Conservation (phyloP, 768 basidiomycete species). For the Agrocybe pediades region DNA sequence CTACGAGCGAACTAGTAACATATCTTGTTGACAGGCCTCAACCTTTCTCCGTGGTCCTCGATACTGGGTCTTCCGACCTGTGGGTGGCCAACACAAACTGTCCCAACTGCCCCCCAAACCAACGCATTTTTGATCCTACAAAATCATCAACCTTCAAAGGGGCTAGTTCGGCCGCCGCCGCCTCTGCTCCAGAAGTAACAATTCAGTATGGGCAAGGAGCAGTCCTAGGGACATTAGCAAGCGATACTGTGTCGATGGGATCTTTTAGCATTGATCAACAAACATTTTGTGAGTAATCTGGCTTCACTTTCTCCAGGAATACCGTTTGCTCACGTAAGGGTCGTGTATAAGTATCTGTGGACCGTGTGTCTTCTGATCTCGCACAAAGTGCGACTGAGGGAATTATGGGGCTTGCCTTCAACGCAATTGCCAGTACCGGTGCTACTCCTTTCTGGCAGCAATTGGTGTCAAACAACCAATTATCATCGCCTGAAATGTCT, state of each 20-base stretch:
- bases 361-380: background rate
- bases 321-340: background rate
- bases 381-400: constrained; percentile 46
- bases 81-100: constrained; percentile 75
- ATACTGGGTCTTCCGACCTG: constrained; percentile 90
- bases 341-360: background rate
- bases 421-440: constrained; percentile 55
- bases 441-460: constrained; percentile 68
- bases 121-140: constrained; percentile 45
- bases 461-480: constrained; percentile 27
- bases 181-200: constrained; percentile 17
- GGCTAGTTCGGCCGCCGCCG: background rate
- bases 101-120: constrained; percentile 32
- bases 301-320: background rate
- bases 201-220: constrained; percentile 74
- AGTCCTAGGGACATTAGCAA: constrained; percentile 54
- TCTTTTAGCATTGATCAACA: constrained; percentile 61
- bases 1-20: no score
- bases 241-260: constrained; percentile 68
- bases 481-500: constrained; percentile 55
- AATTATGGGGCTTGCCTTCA: constrained; percentile 77
- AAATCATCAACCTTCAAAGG: constrained; percentile 25
- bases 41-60: constrained; percentile 77
- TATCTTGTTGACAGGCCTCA: constrained; percentile 64
- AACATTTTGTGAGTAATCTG: constrained; percentile 47